Evolutionary conservation across 2,329 filamentous ascomycete genomes (phyloP).

Genomic region (Pseudogymnoascus sp.): DNA sequence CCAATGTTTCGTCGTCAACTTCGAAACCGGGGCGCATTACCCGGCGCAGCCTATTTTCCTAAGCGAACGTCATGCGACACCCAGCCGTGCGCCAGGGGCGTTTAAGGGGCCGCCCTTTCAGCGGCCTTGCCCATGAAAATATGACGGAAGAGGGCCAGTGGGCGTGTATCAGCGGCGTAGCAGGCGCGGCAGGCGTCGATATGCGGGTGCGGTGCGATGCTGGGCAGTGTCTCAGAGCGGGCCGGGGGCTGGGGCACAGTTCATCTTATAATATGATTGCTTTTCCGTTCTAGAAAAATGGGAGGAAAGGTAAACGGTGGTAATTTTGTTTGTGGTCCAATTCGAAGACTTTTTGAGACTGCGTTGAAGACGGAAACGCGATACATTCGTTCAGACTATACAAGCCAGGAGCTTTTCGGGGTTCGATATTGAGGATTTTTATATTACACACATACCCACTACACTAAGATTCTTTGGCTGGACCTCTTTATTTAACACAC

Average conservation of each 20-base stretch:
- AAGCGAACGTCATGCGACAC: conserved; percentile 6
- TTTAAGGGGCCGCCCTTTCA: conserved; percentile 1
- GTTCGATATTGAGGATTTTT: conserved; percentile 4
- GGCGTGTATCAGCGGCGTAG: conserved; percentile 5
- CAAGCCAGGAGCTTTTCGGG: not conserved
- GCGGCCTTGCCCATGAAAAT: not conserved
- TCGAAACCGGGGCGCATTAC: conserved; percentile 5
- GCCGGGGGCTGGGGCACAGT: not conserved
- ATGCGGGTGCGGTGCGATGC: not conserved
- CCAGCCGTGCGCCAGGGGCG: conserved; percentile 1
- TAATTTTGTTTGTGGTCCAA: not conserved
- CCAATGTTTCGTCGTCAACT: not conserved
- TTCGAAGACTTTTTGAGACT: not conserved
- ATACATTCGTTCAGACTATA: conserved; percentile 1
- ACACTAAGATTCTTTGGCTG: conserved; percentile 8
- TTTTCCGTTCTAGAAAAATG: conserved; percentile 5
- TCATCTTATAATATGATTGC: conserved; percentile 7
- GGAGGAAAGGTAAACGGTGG: not conserved
- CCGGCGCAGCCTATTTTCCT: not conserved
- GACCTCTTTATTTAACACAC: conserved; percentile 7
- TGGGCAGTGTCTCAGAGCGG: not conserved
- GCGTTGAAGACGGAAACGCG: not conserved
- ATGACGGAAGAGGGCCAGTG: not conserved
- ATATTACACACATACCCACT: conserved; percentile 5
- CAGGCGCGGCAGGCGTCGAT: conserved; percentile 1